phyloP scores from a whole-genome alignment of 2,329 filamentous ascomycete genomes.

The Phialemonium atrogriseum region DNA sequence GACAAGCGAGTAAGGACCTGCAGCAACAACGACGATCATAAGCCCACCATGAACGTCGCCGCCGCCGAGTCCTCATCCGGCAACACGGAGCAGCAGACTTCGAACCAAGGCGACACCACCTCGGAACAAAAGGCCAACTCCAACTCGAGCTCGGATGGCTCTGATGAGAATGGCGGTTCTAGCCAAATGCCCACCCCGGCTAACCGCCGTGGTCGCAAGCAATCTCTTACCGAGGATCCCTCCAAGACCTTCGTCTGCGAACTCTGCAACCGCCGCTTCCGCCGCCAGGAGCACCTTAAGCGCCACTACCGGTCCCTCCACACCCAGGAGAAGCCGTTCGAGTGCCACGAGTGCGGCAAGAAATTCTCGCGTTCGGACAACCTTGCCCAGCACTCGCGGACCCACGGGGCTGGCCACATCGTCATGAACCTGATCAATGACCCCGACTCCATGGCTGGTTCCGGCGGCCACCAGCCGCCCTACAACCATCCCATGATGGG shows the following conservation, averaged over 20 bases:
- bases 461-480: slow-evolving; percentile 14
- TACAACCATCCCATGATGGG: slow-evolving; percentile 33
- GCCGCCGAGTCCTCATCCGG: slow-evolving; percentile 26
- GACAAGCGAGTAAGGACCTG: slow-evolving; percentile 50
- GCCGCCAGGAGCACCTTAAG: slow-evolving; percentile 96
- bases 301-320: slow-evolving; percentile 97
- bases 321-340: slow-evolving; percentile 97
- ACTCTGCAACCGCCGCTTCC: slow-evolving; percentile 93
- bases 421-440: slow-evolving; percentile 83
- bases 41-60: slow-evolving; percentile 34
- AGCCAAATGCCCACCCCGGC: slow-evolving; percentile 47
- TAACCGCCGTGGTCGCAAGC: slow-evolving; percentile 93
- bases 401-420: slow-evolving; percentile 82
- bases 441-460: slow-evolving; percentile 39
- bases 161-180: slow-evolving; percentile 23
- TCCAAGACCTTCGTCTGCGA: slow-evolving; percentile 98
- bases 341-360: slow-evolving; percentile 96
- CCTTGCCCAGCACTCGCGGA: slow-evolving; percentile 89
- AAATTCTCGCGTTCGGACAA: slow-evolving; percentile 98
- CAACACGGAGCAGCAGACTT: slow-evolving; percentile 25
- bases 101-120: slow-evolving; percentile 20
- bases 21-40: slow-evolving; percentile 34
- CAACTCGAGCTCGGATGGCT: slow-evolving; percentile 26
- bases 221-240: slow-evolving; percentile 93
- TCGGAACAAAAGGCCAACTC: slow-evolving; percentile 23